Evolutionary conservation across 2,329 filamentous ascomycete species (phyloP).

Genomic region (Colletotrichum spinosum): DNA sequence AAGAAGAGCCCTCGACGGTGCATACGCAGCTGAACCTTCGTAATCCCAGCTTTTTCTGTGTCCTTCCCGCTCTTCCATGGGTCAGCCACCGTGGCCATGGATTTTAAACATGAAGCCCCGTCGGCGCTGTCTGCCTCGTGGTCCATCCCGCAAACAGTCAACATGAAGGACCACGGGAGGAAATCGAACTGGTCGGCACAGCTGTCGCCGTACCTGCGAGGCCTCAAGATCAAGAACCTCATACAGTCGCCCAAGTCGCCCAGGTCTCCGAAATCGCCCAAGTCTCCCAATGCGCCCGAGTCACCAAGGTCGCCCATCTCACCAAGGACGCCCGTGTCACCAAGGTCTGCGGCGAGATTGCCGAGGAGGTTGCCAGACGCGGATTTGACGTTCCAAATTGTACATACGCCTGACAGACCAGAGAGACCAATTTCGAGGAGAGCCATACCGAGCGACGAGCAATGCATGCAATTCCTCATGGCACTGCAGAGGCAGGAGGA

Average conservation of each 20-base stretch:
- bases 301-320: slow-evolving; percentile 25
- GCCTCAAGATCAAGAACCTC: slow-evolving; percentile 29
- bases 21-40: slow-evolving; percentile 31
- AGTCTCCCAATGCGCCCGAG: not conserved
- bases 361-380: not conserved
- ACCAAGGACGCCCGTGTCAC: slow-evolving; percentile 11
- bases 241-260: slow-evolving; percentile 22
- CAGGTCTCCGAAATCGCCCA: slow-evolving; percentile 18
- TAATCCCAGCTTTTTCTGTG: slow-evolving; percentile 1
- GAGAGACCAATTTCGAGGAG: slow-evolving; percentile 32
- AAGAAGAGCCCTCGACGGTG: slow-evolving; percentile 35
- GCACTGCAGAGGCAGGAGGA: slow-evolving; percentile 34
- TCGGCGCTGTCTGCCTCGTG: slow-evolving; percentile 29
- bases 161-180: slow-evolving; percentile 35
- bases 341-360: slow-evolving; percentile 1
- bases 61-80: not conserved
- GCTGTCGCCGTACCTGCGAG: slow-evolving; percentile 29
- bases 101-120: slow-evolving; percentile 32
- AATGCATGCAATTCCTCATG: slow-evolving; percentile 39
- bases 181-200: slow-evolving; percentile 33
- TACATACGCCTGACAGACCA: slow-evolving; percentile 37
- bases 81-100: slow-evolving; percentile 29
- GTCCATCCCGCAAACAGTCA: slow-evolving; percentile 32
- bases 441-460: slow-evolving; percentile 36
- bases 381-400: slow-evolving; percentile 28